Percentiles rank a stretch among this genome's conserved stretches.
phyloP scores from a whole-genome alignment of 139 green algal species.

The Chlamydomonas incerta region DNA sequence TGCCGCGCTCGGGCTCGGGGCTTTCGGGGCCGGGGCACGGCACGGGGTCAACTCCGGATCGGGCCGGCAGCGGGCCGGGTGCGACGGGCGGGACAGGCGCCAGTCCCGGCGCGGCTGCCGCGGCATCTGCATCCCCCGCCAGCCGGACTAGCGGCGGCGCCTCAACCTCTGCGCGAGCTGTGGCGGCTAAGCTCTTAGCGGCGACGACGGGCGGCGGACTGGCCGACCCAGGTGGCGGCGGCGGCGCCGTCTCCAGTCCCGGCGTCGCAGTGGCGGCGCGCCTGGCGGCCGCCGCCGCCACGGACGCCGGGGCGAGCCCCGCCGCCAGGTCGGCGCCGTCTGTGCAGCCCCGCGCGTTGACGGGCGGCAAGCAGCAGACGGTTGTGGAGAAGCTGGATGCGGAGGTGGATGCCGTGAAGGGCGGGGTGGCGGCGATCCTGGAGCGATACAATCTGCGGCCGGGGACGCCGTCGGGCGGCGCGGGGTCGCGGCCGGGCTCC shows the following conservation, averaged over 20 bases:
- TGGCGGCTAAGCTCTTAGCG: too few relatives aligned
- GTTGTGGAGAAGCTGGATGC: slow-evolving; percentile 39
- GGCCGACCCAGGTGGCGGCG: not conserved
- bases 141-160: too few relatives aligned
- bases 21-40: too few relatives aligned
- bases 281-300: not conserved
- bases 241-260: not conserved
- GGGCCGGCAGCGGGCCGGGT: too few relatives aligned
- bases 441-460: slow-evolving; percentile 40
- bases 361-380: slow-evolving; percentile 18
- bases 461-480: not conserved
- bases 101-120: too few relatives aligned
- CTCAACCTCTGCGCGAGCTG: too few relatives aligned
- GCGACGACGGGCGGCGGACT: too few relatives aligned
- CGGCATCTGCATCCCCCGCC: too few relatives aligned
- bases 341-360: slow-evolving; percentile 11
- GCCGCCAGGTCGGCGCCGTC: not conserved
- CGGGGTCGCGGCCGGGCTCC: too few relatives aligned
- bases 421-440: slow-evolving; percentile 50
- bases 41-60: too few relatives aligned
- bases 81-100: too few relatives aligned
- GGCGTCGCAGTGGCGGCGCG: not conserved
- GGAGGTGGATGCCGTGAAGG: slow-evolving; percentile 44
- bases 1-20: not conserved
- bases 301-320: not conserved